A percentile compares a stretch with the other conserved stretches of the same genome.
These are phyloP conservation scores for Coemansia sp. DNA, from an alignment of 192 early-diverging fungal species.

Conservation along the genomic window DNA sequence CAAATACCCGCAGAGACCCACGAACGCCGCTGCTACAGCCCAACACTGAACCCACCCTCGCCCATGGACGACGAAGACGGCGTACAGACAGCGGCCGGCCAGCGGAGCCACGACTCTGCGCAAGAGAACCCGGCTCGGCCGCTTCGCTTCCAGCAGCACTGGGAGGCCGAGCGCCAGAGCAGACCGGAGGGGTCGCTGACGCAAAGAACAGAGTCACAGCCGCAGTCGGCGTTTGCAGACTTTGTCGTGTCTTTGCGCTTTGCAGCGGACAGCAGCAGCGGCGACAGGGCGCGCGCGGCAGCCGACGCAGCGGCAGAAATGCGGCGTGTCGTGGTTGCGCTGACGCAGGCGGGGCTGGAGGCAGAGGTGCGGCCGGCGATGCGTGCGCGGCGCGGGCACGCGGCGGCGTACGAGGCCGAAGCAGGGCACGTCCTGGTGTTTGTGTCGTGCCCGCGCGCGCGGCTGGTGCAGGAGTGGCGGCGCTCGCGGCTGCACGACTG, in stretches of 20 bases:
- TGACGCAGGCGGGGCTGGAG: constrained; percentile 59
- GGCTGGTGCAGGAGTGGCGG: constrained; percentile 53
- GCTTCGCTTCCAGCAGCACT: constrained; percentile 29
- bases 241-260: constrained; percentile 40
- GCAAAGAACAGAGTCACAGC: not conserved
- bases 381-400: constrained; percentile 21
- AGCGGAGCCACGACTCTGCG: too few relatives aligned
- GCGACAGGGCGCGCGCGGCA: constrained; percentile 6
- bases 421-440: constrained; percentile 59
- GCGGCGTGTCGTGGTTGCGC: constrained; percentile 53
- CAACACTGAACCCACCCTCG: not conserved
- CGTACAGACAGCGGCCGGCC: too few relatives aligned
- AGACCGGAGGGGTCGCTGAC: too few relatives aligned
- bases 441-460: constrained; percentile 60
- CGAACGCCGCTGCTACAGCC: too few relatives aligned
- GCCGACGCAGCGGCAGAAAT: constrained; percentile 48
- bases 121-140: not conserved
- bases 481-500: constrained; percentile 67
- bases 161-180: constrained; percentile 27
- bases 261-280: not conserved
- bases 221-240: constrained; percentile 33
- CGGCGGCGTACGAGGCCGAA: constrained; percentile 12
- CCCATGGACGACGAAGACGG: too few relatives aligned
- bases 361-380: constrained; percentile 61
- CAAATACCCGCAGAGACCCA: too few relatives aligned